A percentile compares a stretch with the other conserved stretches of the same genome.
Conservation (phyloP, 306 rosid species). For the Gillenia trifoliata region DNA sequence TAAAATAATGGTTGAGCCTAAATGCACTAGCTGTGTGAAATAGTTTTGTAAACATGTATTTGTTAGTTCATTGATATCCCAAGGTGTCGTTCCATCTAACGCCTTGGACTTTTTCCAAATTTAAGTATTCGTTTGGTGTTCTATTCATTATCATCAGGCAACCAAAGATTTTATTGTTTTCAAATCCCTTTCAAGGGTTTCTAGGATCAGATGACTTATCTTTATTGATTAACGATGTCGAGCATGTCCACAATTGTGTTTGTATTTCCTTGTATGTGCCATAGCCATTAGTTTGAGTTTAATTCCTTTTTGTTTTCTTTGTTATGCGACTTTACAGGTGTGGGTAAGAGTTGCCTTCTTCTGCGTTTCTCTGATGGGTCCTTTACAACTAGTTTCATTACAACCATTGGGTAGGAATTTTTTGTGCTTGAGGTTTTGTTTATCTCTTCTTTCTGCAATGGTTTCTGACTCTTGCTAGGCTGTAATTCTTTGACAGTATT, state of each 20-base stretch:
- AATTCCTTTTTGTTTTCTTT: neutral
- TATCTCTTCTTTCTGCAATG: constrained; percentile 7
- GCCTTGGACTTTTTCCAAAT: neutral
- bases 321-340: constrained; percentile 50
- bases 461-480: constrained; percentile 23
- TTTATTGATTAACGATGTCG: neutral
- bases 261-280: neutral
- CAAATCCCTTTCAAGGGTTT: neutral
- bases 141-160: neutral
- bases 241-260: neutral
- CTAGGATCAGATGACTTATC: neutral
- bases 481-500: constrained; percentile 52
- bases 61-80: neutral
- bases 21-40: neutral
- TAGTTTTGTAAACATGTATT: neutral
- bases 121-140: neutral
- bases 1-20: neutral
- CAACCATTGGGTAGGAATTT: constrained; percentile 77
- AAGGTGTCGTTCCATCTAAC: neutral
- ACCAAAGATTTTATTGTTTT: neutral
- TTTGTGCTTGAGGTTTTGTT: neutral
- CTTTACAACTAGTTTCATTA: constrained; percentile 91
- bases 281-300: neutral
- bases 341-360: constrained; percentile 97
- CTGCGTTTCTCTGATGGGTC: constrained; percentile 98